Conservation (phyloP, 2,329 filamentous ascomycete genomes). For the Cladosporium sp. region DNA sequence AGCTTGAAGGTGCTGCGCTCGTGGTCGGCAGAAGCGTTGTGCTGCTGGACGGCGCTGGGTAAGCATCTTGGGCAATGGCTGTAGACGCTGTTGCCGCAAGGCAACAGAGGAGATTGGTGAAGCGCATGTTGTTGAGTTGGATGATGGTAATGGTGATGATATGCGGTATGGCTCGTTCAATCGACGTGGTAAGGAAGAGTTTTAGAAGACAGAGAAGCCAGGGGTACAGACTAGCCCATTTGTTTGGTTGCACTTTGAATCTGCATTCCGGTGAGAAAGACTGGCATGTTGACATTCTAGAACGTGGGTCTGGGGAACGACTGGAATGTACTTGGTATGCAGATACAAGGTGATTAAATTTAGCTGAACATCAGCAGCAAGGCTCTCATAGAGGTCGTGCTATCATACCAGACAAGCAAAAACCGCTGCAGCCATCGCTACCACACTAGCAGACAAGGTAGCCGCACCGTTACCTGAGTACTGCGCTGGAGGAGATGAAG, state of each 20-base stretch:
- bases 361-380: no score
- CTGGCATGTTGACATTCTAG: neutral
- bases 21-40: no score
- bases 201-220: neutral
- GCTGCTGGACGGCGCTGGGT: slow-evolving; percentile 18
- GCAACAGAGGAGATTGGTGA: neutral
- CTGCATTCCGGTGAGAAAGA: neutral
- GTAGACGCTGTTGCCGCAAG: neutral
- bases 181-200: neutral
- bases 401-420: slow-evolving; percentile 7
- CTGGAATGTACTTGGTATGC: no score
- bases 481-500: slow-evolving; percentile 1
- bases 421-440: neutral
- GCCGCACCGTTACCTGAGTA: slow-evolving; percentile 5
- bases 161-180: neutral
- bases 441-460: neutral
- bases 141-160: neutral
- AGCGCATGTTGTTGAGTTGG: neutral
- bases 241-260: neutral
- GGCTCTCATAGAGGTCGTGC: no score
- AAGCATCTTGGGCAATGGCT: slow-evolving; percentile 1
- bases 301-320: neutral
- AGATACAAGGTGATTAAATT: no score
- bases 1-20: neutral
- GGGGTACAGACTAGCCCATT: neutral